Evolutionary conservation across 73 alveolate species (phyloP).

Genomic region (Loxodes magnus): DNA sequence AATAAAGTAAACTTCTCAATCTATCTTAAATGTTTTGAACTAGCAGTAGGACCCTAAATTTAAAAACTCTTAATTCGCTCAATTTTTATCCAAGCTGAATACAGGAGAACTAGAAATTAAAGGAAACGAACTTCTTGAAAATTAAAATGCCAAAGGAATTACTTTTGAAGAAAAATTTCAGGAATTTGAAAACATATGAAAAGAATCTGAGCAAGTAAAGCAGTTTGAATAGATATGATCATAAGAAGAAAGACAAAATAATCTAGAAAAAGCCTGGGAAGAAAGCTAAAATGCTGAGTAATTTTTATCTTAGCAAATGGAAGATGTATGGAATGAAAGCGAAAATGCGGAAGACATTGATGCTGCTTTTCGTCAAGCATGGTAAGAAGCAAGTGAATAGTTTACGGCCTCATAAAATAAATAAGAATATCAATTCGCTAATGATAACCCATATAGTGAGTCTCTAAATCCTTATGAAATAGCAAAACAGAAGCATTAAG

Average conservation of each 20-base stretch:
- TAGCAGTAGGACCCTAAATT: slow-evolving; percentile 32
- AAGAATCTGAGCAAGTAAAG: slow-evolving; percentile 1
- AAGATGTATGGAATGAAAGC: slow-evolving; percentile 3
- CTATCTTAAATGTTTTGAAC: slow-evolving; percentile 15
- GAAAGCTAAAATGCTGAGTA: not conserved
- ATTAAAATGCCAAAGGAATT: slow-evolving; percentile 11
- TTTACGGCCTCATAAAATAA: slow-evolving; percentile 5
- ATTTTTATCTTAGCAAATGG: not conserved
- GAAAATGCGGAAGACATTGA: slow-evolving; percentile 11
- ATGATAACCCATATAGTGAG: slow-evolving; percentile 27
- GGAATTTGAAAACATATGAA: slow-evolving; percentile 5
- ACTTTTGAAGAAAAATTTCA: slow-evolving; percentile 4
- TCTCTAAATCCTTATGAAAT: slow-evolving; percentile 17
- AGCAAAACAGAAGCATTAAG: slow-evolving; percentile 36
- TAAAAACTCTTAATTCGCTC: slow-evolving; percentile 38
- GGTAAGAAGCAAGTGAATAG: slow-evolving; percentile 18
- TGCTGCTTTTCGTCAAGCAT: slow-evolving; percentile 16
- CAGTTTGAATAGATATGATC: slow-evolving; percentile 17
- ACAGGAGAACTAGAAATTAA: slow-evolving; percentile 31
- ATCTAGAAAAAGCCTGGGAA: not conserved
- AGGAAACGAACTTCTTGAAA: slow-evolving; percentile 25
- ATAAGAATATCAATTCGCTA: slow-evolving; percentile 18
- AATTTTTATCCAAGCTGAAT: slow-evolving; percentile 35
- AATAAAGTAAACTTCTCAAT: slow-evolving; percentile 19
- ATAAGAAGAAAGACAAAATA: slow-evolving; percentile 6